Base-by-base conservation (phyloP, 169 alveolate species). In the Eimeria acervulina region DNA sequence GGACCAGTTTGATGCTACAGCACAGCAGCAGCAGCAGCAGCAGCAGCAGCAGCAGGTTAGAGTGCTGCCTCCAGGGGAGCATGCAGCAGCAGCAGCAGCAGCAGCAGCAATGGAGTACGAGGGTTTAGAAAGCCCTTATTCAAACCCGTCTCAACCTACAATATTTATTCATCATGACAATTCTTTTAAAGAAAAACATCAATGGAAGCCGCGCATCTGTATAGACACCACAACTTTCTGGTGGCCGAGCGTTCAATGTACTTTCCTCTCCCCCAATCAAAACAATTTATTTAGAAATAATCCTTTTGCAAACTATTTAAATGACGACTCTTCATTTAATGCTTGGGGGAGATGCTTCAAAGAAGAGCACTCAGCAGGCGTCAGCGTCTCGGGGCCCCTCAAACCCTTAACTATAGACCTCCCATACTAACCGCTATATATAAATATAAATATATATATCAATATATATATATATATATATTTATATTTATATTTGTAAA, bases 231-330 rank as follows among this genome's bases (percentile, higher is more conserved):
- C 90, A n/a, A 2, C 72, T 0, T 6, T 21, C 42, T 81, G 90
- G 90, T 81, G 90, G 90, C 90, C 90, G n/a, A 81, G 70, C 44
- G 28, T 81, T 4, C 90, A 81, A 63, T 81, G 90, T 36, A 81
- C 90, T 10, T 81, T 81, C 44, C 42, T 44, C 38, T 28, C 81
- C 2, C n/a, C n/a, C n/a, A n/a, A n/a, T n/a, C 13, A 55, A 12
- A 55, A 55, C 26, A 55, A 7, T 55, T 12, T 10, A 55, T 7
- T 2, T 2, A 7, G 26, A 26, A 2, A 55, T 55, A 55, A 55
- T 47, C n/a, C n/a, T n/a, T 7, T 47, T 5, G 55, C 55, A 47
- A 47, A 7, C 12, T 47, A 47, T 7, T 47, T 47, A 47, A 47
- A 5, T 5, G 78, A 66, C 33, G 17, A n/a, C 15, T 12, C 10